Conservation (phyloP, 345 rosid genomes). For the Aegle marmelos region DNA sequence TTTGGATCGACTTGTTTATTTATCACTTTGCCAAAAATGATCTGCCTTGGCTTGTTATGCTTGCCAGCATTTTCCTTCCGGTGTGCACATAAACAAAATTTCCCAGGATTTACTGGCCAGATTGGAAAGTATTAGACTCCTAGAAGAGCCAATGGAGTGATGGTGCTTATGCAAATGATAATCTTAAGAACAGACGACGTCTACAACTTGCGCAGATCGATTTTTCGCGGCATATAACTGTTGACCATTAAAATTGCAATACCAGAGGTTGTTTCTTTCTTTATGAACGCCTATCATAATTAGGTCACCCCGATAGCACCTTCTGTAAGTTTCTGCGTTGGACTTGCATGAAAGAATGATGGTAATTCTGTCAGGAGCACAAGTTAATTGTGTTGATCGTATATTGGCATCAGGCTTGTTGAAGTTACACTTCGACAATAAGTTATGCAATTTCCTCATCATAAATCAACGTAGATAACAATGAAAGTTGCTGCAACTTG, state of each 20-base stretch:
- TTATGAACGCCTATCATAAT: neutral
- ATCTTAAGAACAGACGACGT: neutral
- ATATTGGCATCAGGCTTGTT: neutral
- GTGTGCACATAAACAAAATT: neutral
- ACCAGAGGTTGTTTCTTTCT: neutral
- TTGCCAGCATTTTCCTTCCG: neutral
- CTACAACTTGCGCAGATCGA: neutral
- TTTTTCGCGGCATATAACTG: neutral
- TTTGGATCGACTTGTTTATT: neutral
- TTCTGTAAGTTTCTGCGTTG: neutral
- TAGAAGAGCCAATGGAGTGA: neutral
- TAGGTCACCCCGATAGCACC: neutral
- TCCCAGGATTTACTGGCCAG: neutral
- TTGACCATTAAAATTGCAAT: neutral
- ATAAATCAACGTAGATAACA: neutral
- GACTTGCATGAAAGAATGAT: neutral
- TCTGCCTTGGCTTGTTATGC: neutral
- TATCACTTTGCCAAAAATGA: neutral
- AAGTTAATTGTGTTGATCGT: neutral
- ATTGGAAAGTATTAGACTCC: neutral
- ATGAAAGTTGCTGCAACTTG: conserved; percentile 4
- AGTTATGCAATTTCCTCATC: neutral
- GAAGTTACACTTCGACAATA: neutral
- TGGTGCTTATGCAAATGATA: neutral
- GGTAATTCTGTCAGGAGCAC: neutral